These are phyloP conservation scores for Amanita rimosa DNA, from an alignment of 768 basidiomycete species.

Conservation along the genomic window DNA sequence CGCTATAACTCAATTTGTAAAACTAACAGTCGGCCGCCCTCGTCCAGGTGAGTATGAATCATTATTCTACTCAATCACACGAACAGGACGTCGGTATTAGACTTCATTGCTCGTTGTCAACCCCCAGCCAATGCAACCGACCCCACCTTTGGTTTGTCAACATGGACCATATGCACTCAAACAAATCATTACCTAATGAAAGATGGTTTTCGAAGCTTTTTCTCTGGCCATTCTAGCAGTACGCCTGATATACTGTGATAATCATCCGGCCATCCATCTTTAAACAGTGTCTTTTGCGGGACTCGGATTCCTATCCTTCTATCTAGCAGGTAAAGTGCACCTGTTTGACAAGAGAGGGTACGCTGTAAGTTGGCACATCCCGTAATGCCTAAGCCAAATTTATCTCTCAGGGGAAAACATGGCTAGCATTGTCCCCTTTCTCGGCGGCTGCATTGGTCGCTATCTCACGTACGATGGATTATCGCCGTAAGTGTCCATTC, in stretches of 20 bases:
- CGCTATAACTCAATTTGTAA: constrained; percentile 72
- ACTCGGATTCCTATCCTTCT: constrained; percentile 79
- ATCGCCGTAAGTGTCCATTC: constrained; percentile 48
- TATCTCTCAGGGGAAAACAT: constrained; percentile 53
- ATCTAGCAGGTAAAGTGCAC: constrained; percentile 87
- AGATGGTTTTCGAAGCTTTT: constrained; percentile 90
- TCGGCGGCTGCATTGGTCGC: constrained; percentile 69
- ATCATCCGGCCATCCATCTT: not conserved
- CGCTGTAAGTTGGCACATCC: constrained; percentile 28
- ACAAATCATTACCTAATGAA: constrained; percentile 41
- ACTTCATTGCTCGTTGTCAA: constrained; percentile 61
- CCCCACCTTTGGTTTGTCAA: constrained; percentile 61
- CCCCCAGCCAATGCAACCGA: constrained; percentile 56
- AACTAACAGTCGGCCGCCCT: constrained; percentile 83
- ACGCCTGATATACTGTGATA: constrained; percentile 14
- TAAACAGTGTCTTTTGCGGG: constrained; percentile 82
- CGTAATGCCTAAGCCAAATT: not conserved
- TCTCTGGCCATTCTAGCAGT: constrained; percentile 87
- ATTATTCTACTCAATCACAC: not conserved
- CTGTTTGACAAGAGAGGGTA: constrained; percentile 78
- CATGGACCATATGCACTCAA: constrained; percentile 73
- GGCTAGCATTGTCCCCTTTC: constrained; percentile 73
- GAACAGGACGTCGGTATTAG: constrained; percentile 12
- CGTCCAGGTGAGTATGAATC: constrained; percentile 50
- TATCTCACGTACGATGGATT: constrained; percentile 86